Base-by-base conservation (phyloP, 192 early-diverging fungal species). In the Rhizoclosmatium globosum region DNA sequence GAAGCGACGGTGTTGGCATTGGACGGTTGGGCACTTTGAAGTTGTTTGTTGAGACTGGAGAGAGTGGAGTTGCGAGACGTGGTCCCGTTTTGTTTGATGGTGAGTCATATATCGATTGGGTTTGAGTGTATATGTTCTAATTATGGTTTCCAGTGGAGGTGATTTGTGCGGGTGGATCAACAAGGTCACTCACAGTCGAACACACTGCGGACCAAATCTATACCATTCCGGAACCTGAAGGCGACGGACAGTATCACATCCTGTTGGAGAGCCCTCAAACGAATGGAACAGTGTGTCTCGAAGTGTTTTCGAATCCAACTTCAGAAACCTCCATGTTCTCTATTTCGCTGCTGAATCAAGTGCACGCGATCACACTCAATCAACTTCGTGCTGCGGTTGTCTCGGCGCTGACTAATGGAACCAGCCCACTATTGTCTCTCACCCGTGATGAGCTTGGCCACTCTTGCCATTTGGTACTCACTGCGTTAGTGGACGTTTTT, bases 121-220 rank as follows among this genome's bases (percentile, higher is more conserved):
- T 13, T 9, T 53, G n/a, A 46, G 39, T 71, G 46, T 41, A 53
- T 4, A 0, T 45, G 19, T 17, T 46, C 11, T 48, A 7, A 19
- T 53, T 53, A 48, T 38, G 4, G 7, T 53, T 21, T 23, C 2
- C 19, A 76, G 74, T 76, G 42, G 74, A 76, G 42, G 31, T 76
- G 7, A 3, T 56, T 21, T 53, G 47, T 39, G 64, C 38, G 6
- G 74, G 74, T 38, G 64, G 64, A 66, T 66, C 74, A 11, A 76
- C n/a, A 3, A 47, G 64, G 19, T 76, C 74, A 19, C 45, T 76
- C 44, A 76, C 74, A 1, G 7, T 76, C 4, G 74, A 76, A 39
- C 74, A 76, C 64, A 76, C 74, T 13, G 64, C 74, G 11, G 74
- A 76, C 46, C 74, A 76, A 67, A 38, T 76, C 3, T 76, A 66